phyloP scores from a whole-genome alignment of 495 filamentous ascomycete species.

The Aspergillus carlsbadensis region DNA sequence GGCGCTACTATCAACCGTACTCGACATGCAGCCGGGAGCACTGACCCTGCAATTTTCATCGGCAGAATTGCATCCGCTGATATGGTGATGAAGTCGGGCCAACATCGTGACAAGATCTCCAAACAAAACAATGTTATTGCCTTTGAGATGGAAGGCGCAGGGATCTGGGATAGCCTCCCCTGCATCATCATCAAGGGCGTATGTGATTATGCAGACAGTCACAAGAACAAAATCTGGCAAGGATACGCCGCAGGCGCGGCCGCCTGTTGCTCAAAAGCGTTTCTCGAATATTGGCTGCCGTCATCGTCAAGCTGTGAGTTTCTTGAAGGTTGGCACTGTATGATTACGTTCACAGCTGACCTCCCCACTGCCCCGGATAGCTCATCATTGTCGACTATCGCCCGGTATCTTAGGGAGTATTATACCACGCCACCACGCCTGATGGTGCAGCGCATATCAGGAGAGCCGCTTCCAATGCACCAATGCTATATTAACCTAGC shows the following conservation, averaged over 20 bases:
- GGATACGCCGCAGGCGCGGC: constrained; percentile 15
- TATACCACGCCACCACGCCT: neutral
- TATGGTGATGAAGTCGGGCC: constrained; percentile 29
- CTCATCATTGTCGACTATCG: too few species aligned
- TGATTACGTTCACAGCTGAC: too few species aligned
- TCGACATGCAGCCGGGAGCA: too few species aligned
- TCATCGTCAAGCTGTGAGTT: too few species aligned
- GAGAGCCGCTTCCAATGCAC: constrained; percentile 9
- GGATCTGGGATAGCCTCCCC: constrained; percentile 33
- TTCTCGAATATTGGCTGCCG: too few species aligned
- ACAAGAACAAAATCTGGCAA: constrained; percentile 42
- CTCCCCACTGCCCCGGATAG: too few species aligned
- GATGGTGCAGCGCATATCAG: constrained; percentile 23
- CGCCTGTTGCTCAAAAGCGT: too few species aligned
- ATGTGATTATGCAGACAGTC: constrained; percentile 41
- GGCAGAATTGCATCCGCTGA: constrained; percentile 30
- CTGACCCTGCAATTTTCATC: constrained; percentile 12
- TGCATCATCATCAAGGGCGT: constrained; percentile 39
- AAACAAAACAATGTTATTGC: constrained; percentile 22
- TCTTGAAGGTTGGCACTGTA: too few species aligned
- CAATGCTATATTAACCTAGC: constrained; percentile 19
- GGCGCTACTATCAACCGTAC: too few species aligned
- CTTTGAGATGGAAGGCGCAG: constrained; percentile 44
- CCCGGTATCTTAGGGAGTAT: neutral
- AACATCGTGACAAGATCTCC: constrained; percentile 24